Conservation (phyloP, 352 stramenopile species). For the Globisporangium camurandrum region DNA sequence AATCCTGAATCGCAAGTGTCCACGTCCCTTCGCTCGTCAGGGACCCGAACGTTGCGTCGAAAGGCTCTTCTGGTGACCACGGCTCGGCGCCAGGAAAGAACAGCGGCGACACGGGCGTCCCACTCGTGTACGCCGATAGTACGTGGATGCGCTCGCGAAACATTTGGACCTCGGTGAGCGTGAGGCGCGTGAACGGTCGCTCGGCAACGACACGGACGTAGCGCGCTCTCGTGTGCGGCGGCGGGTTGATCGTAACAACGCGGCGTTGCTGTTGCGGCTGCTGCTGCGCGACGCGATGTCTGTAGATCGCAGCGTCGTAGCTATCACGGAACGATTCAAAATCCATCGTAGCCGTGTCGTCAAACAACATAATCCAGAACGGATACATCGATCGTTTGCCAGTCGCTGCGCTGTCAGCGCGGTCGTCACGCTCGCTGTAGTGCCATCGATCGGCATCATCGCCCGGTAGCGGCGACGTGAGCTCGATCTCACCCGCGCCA, state of each 20-base stretch:
- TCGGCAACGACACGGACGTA: conserved; percentile 58
- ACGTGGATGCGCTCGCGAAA: conserved; percentile 45
- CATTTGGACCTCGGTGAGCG: conserved; percentile 70
- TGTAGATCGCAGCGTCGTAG: conserved; percentile 38
- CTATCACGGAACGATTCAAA: conserved; percentile 55
- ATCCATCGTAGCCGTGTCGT: conserved; percentile 40
- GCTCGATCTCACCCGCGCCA: conserved; percentile 16
- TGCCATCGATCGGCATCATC: conserved; percentile 33
- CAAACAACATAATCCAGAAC: conserved; percentile 75
- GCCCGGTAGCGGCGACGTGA: conserved; percentile 23
- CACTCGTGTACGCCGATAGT: conserved; percentile 50
- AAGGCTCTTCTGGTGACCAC: conserved; percentile 64
- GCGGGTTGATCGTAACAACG: conserved; percentile 40
- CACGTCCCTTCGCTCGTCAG: conserved; percentile 47
- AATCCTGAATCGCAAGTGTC: conserved; percentile 49
- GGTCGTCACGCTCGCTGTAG: conserved; percentile 23
- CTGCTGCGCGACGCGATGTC: conserved; percentile 21
- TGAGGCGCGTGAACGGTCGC: conserved; percentile 29
- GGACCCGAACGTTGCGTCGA: conserved; percentile 35
- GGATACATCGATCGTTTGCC: conserved; percentile 52
- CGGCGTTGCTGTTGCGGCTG: conserved; percentile 12
- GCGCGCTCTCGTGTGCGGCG: conserved; percentile 34
- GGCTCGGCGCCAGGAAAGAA: conserved; percentile 35
- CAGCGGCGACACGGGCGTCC: conserved; percentile 36
- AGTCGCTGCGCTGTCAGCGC: conserved; percentile 10